Evolutionary conservation across 2,329 filamentous ascomycete genomes (phyloP).

Genomic region (Orbilia javanica): DNA sequence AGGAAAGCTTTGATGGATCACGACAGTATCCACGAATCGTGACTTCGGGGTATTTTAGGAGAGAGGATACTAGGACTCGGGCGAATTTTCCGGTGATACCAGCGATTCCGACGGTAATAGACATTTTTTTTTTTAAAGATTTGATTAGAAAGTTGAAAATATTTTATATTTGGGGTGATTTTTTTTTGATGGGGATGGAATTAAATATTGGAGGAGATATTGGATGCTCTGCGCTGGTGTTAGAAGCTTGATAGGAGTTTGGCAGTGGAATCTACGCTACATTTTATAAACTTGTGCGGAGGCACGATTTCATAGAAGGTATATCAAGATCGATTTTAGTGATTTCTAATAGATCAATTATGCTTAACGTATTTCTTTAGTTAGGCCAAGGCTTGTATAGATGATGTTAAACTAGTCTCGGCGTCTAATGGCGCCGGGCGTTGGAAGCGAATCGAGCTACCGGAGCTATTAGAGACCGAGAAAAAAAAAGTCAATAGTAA

Average conservation of each 20-base stretch:
- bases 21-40: slow-evolving; percentile 63
- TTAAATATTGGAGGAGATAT: neutral
- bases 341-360: neutral
- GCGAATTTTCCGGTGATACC: slow-evolving; percentile 65
- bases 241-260: neutral
- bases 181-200: neutral
- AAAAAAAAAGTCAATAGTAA: neutral
- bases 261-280: neutral
- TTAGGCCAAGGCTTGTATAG: neutral
- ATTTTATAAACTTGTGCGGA: neutral
- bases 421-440: neutral
- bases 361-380: neutral
- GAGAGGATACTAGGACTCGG: slow-evolving; percentile 61
- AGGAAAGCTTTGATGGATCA: slow-evolving; percentile 61
- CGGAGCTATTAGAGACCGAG: neutral
- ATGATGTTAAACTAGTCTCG: neutral
- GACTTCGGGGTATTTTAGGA: slow-evolving; percentile 62
- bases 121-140: neutral
- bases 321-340: neutral
- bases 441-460: neutral
- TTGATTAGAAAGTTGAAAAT: neutral
- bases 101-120: slow-evolving; percentile 63
- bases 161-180: neutral
- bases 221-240: neutral
- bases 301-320: neutral